Conservation (phyloP, 2,329 filamentous ascomycete genomes). For the Aspergillus fijiensis region DNA sequence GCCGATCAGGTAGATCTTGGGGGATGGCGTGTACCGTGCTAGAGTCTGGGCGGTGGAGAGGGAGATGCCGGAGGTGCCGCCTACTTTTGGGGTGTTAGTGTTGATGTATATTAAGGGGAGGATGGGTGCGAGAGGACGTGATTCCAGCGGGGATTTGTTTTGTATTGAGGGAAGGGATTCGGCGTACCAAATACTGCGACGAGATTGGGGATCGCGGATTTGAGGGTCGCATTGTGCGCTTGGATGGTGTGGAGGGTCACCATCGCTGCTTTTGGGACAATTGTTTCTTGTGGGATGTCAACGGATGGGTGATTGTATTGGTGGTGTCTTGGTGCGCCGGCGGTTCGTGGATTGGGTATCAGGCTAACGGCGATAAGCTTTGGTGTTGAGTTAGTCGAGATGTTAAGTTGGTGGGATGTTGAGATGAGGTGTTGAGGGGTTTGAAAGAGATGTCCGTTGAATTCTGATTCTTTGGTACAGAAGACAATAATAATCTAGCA, state of each 20-base stretch:
- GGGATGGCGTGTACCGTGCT: conserved; percentile 39
- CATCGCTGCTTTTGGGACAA: conserved; percentile 12
- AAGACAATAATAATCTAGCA: no score
- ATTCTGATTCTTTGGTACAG: no score
- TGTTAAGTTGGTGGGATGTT: no score
- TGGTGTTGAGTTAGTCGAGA: no score
- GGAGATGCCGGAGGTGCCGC: conserved; percentile 56
- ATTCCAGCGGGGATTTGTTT: no score
- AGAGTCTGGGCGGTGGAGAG: conserved; percentile 51
- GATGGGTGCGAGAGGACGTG: neutral
- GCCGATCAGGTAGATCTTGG: conserved; percentile 55
- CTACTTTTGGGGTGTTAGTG: conserved; percentile 28
- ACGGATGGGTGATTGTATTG: neutral
- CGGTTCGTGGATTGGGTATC: no score
- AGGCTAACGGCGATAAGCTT: no score
- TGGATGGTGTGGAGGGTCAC: conserved; percentile 18
- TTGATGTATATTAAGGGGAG: neutral
- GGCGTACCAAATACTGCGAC: conserved; percentile 8
- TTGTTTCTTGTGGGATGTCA: neutral
- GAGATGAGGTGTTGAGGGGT: no score
- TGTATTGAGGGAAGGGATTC: no score
- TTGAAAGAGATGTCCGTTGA: no score
- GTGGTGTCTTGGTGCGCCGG: no score
- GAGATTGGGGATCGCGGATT: conserved; percentile 1
- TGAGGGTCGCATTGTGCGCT: conserved; percentile 20